These are phyloP conservation scores for Nannochloris sp. DNA, from an alignment of 139 green algal species.

Conservation along the genomic window DNA sequence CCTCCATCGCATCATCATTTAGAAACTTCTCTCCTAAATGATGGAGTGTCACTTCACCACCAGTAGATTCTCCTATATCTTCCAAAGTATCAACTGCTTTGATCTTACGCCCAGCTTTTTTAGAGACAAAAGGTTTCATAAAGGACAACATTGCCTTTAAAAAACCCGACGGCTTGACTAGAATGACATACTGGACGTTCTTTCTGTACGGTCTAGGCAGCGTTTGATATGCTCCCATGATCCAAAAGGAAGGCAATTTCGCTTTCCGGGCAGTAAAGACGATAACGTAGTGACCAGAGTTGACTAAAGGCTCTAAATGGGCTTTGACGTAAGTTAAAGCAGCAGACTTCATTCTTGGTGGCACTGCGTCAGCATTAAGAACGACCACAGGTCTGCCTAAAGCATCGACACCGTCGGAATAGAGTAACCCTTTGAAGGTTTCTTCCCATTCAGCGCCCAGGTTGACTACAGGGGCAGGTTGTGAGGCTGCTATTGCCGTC, in stretches of 20 bases:
- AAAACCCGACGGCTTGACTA: constrained; percentile 55
- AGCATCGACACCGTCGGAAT: constrained; percentile 57
- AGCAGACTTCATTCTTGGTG: constrained; percentile 26
- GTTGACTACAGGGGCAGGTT: not conserved
- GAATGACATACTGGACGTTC: constrained; percentile 69
- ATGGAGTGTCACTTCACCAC: constrained; percentile 49
- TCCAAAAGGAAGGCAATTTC: constrained; percentile 50
- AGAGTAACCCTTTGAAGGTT: constrained; percentile 46
- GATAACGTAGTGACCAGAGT: constrained; percentile 43
- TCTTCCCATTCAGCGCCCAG: constrained; percentile 13
- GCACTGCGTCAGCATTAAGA: constrained; percentile 58
- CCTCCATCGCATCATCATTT: not conserved
- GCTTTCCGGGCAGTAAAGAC: constrained; percentile 27
- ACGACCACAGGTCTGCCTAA: constrained; percentile 66
- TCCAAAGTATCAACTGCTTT: constrained; percentile 53
- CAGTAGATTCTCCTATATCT: constrained; percentile 41
- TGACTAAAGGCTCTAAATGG: constrained; percentile 54
- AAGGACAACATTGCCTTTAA: constrained; percentile 48
- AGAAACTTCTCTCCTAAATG: constrained; percentile 52
- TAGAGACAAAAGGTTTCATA: constrained; percentile 55
- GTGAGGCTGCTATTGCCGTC: too few species aligned
- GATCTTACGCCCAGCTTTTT: constrained; percentile 60
- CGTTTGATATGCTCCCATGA: constrained; percentile 55
- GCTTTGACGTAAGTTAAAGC: constrained; percentile 23
- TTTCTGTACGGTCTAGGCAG: constrained; percentile 62